Evolutionary conservation across 345 rosid species (phyloP), one percentile per base, ranked within the genome.

Genomic region (Eucalyptus paniculata): DNA sequence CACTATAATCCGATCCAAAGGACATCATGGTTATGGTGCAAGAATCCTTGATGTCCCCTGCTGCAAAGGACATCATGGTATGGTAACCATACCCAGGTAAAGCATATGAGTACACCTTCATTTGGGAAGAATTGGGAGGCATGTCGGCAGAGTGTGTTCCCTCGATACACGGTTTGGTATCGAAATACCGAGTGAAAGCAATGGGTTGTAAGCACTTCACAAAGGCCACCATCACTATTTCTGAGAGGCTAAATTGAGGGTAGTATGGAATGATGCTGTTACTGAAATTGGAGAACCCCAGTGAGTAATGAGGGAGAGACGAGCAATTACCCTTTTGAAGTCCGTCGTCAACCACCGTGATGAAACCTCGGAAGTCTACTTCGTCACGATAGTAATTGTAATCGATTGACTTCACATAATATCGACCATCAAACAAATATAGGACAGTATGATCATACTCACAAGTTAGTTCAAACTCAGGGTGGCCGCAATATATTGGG

Each of bases 381-480:
- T 60, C 1, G 0, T 12, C 8, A 28, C 0, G 17, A 28, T 28
- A 28, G 4, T 0, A 0, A 60, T 28, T 0, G 8, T 28, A 60
- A 60, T 0, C 0, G 8, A 60, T 60, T 6, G 32, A 60, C 32
- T 60, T 56, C 21, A 56, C 62, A 56, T 56, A 56, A 56, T 56
- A 60, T 60, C 32, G 69, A 28, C 69, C 69, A 60, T 30, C 32
- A 28, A 26, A 60, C 17, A 60, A 28, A 60, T 60, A 60, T 60
- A 60, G 69, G 69, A 60, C 8, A 28, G 32, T 12, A 60, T 3
- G 32, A 13, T 60, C 3, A 28, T 60, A 12, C 15, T 60, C 69
- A 60, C 32, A 60, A 28, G 32, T 6, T 12, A 60, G 69, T 13
- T 60, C 32, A 60, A 5, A 60, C 32, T 3, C 1, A 2, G 17